Base-by-base conservation (phyloP, 495 filamentous ascomycete species). In the Podospora fimiseda region DNA sequence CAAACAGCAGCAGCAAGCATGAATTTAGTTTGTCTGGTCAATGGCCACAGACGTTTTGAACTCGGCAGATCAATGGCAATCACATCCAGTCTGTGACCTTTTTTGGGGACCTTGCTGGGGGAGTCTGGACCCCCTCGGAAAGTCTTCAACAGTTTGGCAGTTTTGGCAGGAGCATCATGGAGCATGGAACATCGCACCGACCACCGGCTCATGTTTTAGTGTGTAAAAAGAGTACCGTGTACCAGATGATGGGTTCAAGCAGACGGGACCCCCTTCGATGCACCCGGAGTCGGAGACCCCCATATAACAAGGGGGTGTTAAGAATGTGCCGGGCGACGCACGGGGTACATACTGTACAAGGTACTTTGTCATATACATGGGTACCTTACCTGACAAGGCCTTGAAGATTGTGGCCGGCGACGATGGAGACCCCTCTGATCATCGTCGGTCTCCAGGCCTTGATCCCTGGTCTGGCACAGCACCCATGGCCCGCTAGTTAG, bases 221-320 rank as follows among this genome's bases (percentile, higher is more conserved):
- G 13, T 40, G 48, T 33, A 46, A 41, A 42, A 48, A 45, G 49
- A 43, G 48, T 50, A 19, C 21, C 14, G 7, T 18, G 61, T 58
- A 56, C 49, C 47, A 8, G 57, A 62, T 50, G 51, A 57, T 56
- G 53, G 57, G 61, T 22, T 50, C 56, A 63, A 47, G 56, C 38
- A 42, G 38, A 53, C 41, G 24, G 51, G 24, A 51, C 50, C 39
- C 39, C 11, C 60, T 64, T 63, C 69, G 64, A 66, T 58, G 65
- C 70, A 72, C 63, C 66, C 70, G 64, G 62, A 62, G 68, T 73
- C 60, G 61, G 58, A 64, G 66, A 55, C 23, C 44, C 51, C 58
- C 64, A 66, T 68, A 74, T 74, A 71, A 67, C 53, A 74, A 33
- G 67, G 74, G 68, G 71, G 61, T 60, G 71, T 61, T 74, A 72